Evolutionary conservation across 257 asterid species (phyloP).

Genomic region (Rauvolfia tetraphylla): DNA sequence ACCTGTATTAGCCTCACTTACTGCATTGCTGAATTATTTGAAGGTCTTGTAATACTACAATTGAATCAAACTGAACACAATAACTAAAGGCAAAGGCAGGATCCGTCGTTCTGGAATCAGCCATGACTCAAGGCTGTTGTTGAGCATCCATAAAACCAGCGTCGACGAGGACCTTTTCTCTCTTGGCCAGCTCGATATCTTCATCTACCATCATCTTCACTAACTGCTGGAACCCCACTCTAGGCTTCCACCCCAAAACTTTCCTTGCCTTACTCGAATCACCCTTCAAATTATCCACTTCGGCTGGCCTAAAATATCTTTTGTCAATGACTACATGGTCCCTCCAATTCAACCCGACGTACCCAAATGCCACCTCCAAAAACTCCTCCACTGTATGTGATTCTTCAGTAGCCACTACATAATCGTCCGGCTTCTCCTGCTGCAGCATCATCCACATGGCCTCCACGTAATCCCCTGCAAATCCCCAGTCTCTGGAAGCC

Average conservation of each 20-base stretch:
- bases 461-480: conserved; percentile 95
- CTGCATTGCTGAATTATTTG: background rate
- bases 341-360: conserved; percentile 80
- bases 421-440: conserved; percentile 91
- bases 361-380: conserved; percentile 63
- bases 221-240: conserved; percentile 81
- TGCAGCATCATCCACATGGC: conserved; percentile 99
- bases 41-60: conserved; percentile 4
- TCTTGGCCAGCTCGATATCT: conserved; percentile 85
- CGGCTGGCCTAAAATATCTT: conserved; percentile 82
- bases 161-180: conserved; percentile 95
- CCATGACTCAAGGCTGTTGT: conserved; percentile 69
- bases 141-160: conserved; percentile 96
- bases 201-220: conserved; percentile 99
- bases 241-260: conserved; percentile 85
- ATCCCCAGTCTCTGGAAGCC: conserved; percentile 96
- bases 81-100: background rate
- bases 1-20: background rate
- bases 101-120: background rate
- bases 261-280: conserved; percentile 77
- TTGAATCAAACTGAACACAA: conserved; percentile 1
- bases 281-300: conserved; percentile 89
- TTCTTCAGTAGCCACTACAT: conserved; percentile 97
- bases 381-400: conserved; percentile 96
- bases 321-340: conserved; percentile 89